phyloP scores from a whole-genome alignment of 1,139 yeast species.

The Torulaspora globosa region DNA sequence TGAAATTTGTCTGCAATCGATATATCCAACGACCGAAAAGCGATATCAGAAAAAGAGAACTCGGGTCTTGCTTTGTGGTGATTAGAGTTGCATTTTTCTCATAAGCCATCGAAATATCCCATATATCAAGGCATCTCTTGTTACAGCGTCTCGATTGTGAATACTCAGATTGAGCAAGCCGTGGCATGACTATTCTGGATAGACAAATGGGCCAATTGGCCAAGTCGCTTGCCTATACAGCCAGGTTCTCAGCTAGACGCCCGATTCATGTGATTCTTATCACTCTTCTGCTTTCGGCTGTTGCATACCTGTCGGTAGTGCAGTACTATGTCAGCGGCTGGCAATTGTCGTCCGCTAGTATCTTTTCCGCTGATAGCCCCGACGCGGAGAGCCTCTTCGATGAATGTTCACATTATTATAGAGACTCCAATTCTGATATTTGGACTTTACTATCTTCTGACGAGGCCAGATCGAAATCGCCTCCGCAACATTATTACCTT shows the following conservation, averaged over 20 bases:
- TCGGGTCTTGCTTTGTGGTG: background rate
- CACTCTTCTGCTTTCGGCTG: constrained; percentile 70
- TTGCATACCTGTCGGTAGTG: constrained; percentile 76
- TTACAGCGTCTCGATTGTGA: background rate
- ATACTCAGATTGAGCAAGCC: background rate
- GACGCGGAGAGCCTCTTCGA: constrained; percentile 22
- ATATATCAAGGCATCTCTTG: background rate
- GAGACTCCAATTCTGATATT: constrained; percentile 18
- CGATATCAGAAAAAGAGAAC: background rate
- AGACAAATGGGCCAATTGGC: constrained; percentile 30
- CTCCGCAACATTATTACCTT: constrained; percentile 30
- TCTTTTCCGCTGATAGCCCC: constrained; percentile 20
- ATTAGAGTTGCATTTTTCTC: background rate
- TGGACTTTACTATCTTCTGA: constrained; percentile 24
- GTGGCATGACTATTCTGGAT: constrained; percentile 30
- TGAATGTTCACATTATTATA: constrained; percentile 32
- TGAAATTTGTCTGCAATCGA: constrained; percentile 2
- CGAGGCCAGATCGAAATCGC: constrained; percentile 20
- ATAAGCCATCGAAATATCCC: background rate
- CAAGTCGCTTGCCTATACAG: constrained; percentile 45
- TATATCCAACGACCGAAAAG: constrained; percentile 6
- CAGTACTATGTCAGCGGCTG: constrained; percentile 59
- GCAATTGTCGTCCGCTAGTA: constrained; percentile 26
- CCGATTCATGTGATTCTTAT: constrained; percentile 86
- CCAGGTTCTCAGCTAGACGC: constrained; percentile 67